Evolutionary conservation across 805 yeast species (phyloP), one percentile per base, ranked within the genome.

Genomic region (Lachancea nothofagi): DNA sequence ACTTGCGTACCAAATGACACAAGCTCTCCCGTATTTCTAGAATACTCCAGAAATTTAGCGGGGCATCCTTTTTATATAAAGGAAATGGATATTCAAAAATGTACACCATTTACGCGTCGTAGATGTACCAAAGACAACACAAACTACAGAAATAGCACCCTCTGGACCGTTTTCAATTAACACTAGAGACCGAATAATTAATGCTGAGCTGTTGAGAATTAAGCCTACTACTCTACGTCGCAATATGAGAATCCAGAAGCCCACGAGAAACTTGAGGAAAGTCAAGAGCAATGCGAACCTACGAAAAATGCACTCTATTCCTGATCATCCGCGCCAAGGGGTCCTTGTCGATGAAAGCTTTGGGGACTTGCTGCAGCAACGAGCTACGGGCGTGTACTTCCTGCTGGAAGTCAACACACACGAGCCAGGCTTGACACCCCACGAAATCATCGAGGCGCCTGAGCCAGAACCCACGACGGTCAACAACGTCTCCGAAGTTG

Each of bases 271-370:
- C 20, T 6, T 18, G 31, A 42, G n/a, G n/a, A 34, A 36, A 28
- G 12, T 21, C 17, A 35, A 32, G 24, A 27, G 29, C 14, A 5
- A 18, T 13, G 22, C 22, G 17, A 23, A 24, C 12, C 22, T 20
- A 26, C 28, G 41, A 10, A 28, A 33, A 14, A 12, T 32, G 32
- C 42, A 39, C 24, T 26, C 33, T 7, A 33, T 19, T 4, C 29
- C 33, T 7, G 38, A 39, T 29, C 33, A 27, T 12, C 42, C 42
- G 3, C 29, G 42, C 14, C 42, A 39, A 20, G 42, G 42, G 17
- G 38, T 39, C 24, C 24, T 39, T 3, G 33, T 39, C 5, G 42
- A 39, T 19, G 42, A 39, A 24, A 20, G 36, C 24, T 39, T 23
- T 22, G 38, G 38, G 8, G 38, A 39, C 21, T 6, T 22, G 33